Base-by-base conservation (phyloP, 345 rosid genomes). In the Barbarea vulgaris region DNA sequence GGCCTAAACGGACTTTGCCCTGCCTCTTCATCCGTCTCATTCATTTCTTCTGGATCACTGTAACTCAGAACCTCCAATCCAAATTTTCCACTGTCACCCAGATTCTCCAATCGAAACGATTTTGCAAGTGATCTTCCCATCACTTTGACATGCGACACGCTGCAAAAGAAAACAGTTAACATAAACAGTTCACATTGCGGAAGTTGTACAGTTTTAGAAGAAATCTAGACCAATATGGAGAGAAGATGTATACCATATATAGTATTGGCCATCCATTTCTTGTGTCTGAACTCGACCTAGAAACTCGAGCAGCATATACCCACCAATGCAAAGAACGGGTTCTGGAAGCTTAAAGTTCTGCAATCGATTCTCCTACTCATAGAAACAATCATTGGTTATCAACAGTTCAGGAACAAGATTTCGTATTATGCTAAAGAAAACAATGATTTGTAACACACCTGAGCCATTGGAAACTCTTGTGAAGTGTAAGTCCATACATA, bases 271-370 rank as follows among this genome's bases (percentile, higher is more conserved):
- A 77, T 96, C 98, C 82, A 83, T 87, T 41, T 84, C 88, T 79
- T 93, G 94, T 66, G 74, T 90, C 88, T 96, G 98, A 74, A 89
- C 86, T 69, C 99, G 88, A 62, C 96, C 96, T 72, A 88, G 77
- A 66, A 96, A 87, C 88, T 93, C 93, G 58, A 96, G 73, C 79
- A 84, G 85, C 83, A 96, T 62, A 68, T 84, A 78, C 42, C 98
- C 96, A 66, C 97, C 98, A 46, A 96, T 66, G 79, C 98, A 96
- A 46, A 96, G 74, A 77, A 86, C 85, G 0, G 97, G 97, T 70
- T 96, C 89, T n/a, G 97, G 93, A 80, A 96, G 87, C 89, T 75
- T 79, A 79, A 90, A 96, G 9, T 41, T 81, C 85, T 96, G 98
- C 83, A 96, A 70, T 37, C 75, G 19, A 75, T 81, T 85, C 79